Conservation (phyloP, 176 grass and related monocot species). For the Carex parvula region DNA sequence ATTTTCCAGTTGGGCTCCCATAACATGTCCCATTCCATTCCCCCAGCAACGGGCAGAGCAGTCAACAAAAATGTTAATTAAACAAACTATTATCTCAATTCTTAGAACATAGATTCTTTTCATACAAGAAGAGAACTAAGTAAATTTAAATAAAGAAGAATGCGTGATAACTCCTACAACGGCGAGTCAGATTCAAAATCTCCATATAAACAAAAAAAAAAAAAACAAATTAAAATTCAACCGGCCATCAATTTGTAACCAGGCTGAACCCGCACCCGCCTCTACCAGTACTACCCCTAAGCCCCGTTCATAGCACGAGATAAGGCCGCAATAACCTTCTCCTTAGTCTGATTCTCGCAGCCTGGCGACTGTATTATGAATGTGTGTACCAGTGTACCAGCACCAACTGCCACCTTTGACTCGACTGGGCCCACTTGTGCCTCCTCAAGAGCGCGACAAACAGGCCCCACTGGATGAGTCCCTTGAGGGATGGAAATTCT, state of each 20-base stretch:
- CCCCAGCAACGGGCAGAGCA: neutral
- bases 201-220: slow-evolving; percentile 52
- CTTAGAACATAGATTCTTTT: slow-evolving; percentile 50
- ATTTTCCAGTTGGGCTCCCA: too few relatives aligned
- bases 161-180: slow-evolving; percentile 30
- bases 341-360: slow-evolving; percentile 73
- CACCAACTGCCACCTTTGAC: slow-evolving; percentile 56
- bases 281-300: slow-evolving; percentile 30
- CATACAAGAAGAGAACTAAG: slow-evolving; percentile 43
- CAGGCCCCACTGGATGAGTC: slow-evolving; percentile 56
- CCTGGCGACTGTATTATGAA: slow-evolving; percentile 77
- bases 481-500: slow-evolving; percentile 67
- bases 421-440: slow-evolving; percentile 56
- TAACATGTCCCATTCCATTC: neutral
- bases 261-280: neutral
- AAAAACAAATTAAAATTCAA: slow-evolving; percentile 36
- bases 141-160: slow-evolving; percentile 34
- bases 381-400: slow-evolving; percentile 54
- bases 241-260: slow-evolving; percentile 22
- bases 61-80: neutral
- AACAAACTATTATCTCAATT: slow-evolving; percentile 35
- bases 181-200: slow-evolving; percentile 39
- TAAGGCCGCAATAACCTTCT: slow-evolving; percentile 63
- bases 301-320: slow-evolving; percentile 44
- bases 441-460: slow-evolving; percentile 82